Base-by-base conservation (phyloP, 2,329 filamentous ascomycete genomes). In the Beauveria sp. region DNA sequence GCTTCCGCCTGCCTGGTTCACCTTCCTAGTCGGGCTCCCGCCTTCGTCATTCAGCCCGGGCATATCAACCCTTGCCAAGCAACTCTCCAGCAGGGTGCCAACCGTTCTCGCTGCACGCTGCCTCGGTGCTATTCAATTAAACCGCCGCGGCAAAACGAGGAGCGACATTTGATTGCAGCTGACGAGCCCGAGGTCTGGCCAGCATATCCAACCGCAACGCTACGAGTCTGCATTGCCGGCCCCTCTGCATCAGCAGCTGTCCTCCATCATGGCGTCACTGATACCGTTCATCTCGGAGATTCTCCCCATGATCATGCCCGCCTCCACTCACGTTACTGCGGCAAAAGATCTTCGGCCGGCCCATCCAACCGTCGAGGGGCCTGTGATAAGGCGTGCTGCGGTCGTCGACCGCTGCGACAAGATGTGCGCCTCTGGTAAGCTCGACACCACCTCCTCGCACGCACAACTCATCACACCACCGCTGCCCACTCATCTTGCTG, bases 391-490 rank as follows among this genome's bases (percentile, higher is more conserved):
- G 62, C 70, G 75, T 61, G 77, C 79, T 57, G 88, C 87, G n/a
- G 79, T 91, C 54, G 78, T 87, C 51, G 79, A 83, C 68, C 81
- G 84, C 70, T 86, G 82, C 59, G 82, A 87, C 63, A 82, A 81
- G 63, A 81, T 91, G 73, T 89, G 87, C 69, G 86, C 86, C 34
- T 85, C 85, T 51, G 80, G 86, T 83, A 73, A 75, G 82, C 68
- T 59, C 47, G 22, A 51, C 43, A 59, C 57, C 34, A 43, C 18
- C 49, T 53, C 16, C 50, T n/a, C 20, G 12, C 20, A 52, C 24
- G 10, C 45, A 40, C 30, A 59, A 52, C 26, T 20, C 26, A 52
- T 45, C 34, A 34, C 7, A 52, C 47, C 57, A 51, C 47, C 18
- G 16, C 16, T 59, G 4, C 26, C 47, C 47, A 54, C 56, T 59